A percentile compares a stretch with the other conserved stretches of the same genome.
phyloP scores from a whole-genome alignment of 2,329 filamentous ascomycete species.

The Xylariaceae sp. region DNA sequence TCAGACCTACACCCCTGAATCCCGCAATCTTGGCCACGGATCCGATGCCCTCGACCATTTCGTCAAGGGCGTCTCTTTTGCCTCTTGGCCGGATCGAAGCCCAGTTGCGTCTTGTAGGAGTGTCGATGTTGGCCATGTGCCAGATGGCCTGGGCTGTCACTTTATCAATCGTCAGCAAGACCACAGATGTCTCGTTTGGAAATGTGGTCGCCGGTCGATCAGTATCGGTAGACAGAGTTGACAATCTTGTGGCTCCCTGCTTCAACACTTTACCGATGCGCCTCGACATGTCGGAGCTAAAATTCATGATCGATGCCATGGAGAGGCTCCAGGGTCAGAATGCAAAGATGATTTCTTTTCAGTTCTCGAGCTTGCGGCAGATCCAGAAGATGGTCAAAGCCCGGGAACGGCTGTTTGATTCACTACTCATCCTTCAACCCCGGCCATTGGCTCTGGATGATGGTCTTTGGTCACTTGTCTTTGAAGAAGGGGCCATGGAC shows the following conservation, averaged over 20 bases:
- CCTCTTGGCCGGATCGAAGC: slow-evolving; percentile 42
- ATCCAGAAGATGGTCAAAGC: slow-evolving; percentile 52
- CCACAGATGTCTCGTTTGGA: slow-evolving; percentile 74
- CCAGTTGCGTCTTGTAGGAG: slow-evolving; percentile 46
- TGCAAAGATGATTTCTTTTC: slow-evolving; percentile 57
- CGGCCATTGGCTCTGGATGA: slow-evolving; percentile 50
- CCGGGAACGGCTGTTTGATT: slow-evolving; percentile 65
- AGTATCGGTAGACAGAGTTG: slow-evolving; percentile 57
- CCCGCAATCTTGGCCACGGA: slow-evolving; percentile 5
- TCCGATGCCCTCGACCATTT: slow-evolving; percentile 10
- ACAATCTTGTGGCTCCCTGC: slow-evolving; percentile 76
- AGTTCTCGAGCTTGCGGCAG: slow-evolving; percentile 68
- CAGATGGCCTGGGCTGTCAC: slow-evolving; percentile 70
- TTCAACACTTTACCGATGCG: slow-evolving; percentile 84
- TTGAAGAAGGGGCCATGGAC: slow-evolving; percentile 63
- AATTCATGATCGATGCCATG: slow-evolving; percentile 52
- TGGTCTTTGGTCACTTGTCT: slow-evolving; percentile 49
- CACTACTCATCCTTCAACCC: slow-evolving; percentile 73
- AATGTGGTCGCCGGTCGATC: slow-evolving; percentile 78
- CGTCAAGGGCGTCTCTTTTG: slow-evolving; percentile 4
- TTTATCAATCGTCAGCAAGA: slow-evolving; percentile 50
- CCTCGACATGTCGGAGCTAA: slow-evolving; percentile 42
- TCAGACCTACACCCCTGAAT: slow-evolving; percentile 31
- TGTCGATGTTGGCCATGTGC: slow-evolving; percentile 60
- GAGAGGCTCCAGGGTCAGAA: slow-evolving; percentile 58